Conservation (phyloP, 2,329 filamentous ascomycete genomes). For the Colletotrichum echinochloae region DNA sequence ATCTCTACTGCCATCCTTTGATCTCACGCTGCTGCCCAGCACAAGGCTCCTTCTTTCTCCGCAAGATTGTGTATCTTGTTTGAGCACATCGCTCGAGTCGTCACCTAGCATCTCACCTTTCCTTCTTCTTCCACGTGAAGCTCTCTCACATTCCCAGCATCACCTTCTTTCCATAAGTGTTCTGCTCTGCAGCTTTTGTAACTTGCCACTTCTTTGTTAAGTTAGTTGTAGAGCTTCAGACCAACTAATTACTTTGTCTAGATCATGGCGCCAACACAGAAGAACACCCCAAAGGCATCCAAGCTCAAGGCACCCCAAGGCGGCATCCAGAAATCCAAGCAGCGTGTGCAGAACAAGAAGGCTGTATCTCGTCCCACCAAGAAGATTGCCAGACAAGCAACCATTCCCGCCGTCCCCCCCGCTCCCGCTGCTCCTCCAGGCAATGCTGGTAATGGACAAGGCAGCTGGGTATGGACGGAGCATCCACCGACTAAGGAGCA, state of each 20-base stretch:
- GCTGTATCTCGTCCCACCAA: background rate
- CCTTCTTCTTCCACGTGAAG: background rate
- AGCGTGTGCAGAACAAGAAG: background rate
- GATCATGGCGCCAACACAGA: background rate
- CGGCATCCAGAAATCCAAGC: slow-evolving; percentile 1
- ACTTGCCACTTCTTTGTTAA: background rate
- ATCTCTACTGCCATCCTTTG: background rate
- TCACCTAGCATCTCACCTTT: background rate
- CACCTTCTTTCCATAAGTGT: background rate
- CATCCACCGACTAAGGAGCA: background rate
- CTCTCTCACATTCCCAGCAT: background rate
- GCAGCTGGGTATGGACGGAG: background rate
- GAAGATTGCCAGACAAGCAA: no score
- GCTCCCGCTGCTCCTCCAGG: no score
- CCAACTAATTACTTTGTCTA: background rate
- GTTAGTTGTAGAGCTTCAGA: no score
- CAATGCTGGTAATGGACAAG: background rate
- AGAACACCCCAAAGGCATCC: background rate
- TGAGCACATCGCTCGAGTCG: background rate
- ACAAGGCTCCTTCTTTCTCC: no score
- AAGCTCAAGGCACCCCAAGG: background rate
- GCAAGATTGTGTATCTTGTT: background rate
- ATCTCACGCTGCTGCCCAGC: background rate
- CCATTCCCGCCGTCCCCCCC: no score
- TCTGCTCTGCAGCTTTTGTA: background rate